Base-by-base conservation (phyloP, 169 alveolate genomes). In the Plasmodium fragile region DNA sequence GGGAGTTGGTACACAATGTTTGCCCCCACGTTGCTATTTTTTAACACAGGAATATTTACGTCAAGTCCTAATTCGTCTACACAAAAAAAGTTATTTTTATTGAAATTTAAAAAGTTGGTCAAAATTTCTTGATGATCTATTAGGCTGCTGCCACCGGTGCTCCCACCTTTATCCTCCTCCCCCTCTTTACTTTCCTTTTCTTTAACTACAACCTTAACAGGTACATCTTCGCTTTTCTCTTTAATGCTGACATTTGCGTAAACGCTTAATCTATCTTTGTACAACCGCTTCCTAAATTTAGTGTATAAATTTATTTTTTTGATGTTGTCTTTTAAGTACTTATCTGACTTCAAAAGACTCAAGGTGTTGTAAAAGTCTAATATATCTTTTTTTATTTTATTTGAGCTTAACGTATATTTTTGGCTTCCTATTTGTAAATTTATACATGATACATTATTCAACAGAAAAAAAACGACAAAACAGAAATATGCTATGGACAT, bases 51-150 rank as follows among this genome's bases (percentile, higher is more conserved):
- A 30, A 87, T 87, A 34, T 65, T 87, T 22, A 87, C 45, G 80
- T 87, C 93, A 55, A 87, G 81, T 49, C 93, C 93, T 77, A 87
- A 53, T 77, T 87, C 93, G 53, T 87, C 93, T 36, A 87, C 53
- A 87, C 93, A 87, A 87, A 87, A 87, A 87, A 87, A 87, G 69
- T 87, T 87, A 77, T 75, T 87, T 87, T 87, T 87, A 87, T 87
- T 87, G 69, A 55, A 87, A 77, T 77, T 34, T 52, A 87, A 41
- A 87, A 87, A 87, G 39, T 87, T 87, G 13, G 89, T 59, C 18
- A 87, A 77, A 52, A 87, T 53, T 52, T 87, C 93, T 36, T 77
- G 93, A 22, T 65, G 75, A 65, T 65, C 75, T 28, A 36, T 22
- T 65, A 65, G 0, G 36, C 75, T 65, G 36, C 4, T 22, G 28